Conservation (phyloP, 2,329 filamentous ascomycete genomes). For the Pseudogymnoascus sp. region DNA sequence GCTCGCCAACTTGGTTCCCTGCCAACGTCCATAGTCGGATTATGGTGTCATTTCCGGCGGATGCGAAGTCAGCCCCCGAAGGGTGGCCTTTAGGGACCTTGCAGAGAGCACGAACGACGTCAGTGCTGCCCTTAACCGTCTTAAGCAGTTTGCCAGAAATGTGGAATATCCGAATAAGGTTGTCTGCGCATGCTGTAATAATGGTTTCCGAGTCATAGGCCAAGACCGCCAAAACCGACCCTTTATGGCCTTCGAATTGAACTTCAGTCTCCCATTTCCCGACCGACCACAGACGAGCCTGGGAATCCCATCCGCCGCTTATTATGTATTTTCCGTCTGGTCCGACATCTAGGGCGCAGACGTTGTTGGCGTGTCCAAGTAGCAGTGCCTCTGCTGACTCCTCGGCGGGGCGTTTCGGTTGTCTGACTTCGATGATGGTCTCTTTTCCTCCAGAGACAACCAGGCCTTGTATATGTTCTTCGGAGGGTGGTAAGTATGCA, state of each 20-base stretch:
- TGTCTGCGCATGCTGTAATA: slow-evolving; percentile 88
- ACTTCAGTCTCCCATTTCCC: slow-evolving; percentile 73
- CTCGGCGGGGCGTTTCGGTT: slow-evolving; percentile 55
- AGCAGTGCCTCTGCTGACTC: slow-evolving; percentile 81
- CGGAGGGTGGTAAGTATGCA: slow-evolving; percentile 63
- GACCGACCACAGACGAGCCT: slow-evolving; percentile 80
- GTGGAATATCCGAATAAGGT: slow-evolving; percentile 77
- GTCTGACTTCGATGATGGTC: slow-evolving; percentile 82
- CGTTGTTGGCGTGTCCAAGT: slow-evolving; percentile 77
- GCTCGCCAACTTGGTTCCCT: slow-evolving; percentile 65
- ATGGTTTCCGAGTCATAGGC: slow-evolving; percentile 72
- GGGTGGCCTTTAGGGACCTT: slow-evolving; percentile 67
- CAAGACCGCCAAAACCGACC: slow-evolving; percentile 85
- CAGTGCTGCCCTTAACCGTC: slow-evolving; percentile 61
- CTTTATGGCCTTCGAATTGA: slow-evolving; percentile 67
- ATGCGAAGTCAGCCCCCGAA: slow-evolving; percentile 85
- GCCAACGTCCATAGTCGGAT: slow-evolving; percentile 81
- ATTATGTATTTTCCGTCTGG: slow-evolving; percentile 66
- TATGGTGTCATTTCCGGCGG: slow-evolving; percentile 84
- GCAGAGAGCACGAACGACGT: slow-evolving; percentile 84
- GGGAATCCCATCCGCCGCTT: slow-evolving; percentile 89
- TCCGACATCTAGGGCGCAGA: slow-evolving; percentile 77
- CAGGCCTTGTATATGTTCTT: slow-evolving; percentile 61
- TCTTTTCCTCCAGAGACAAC: slow-evolving; percentile 86
- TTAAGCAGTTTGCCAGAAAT: slow-evolving; percentile 54